Conservation (phyloP, 2,329 filamentous ascomycete species). For the Coniochaeta sp. region DNA sequence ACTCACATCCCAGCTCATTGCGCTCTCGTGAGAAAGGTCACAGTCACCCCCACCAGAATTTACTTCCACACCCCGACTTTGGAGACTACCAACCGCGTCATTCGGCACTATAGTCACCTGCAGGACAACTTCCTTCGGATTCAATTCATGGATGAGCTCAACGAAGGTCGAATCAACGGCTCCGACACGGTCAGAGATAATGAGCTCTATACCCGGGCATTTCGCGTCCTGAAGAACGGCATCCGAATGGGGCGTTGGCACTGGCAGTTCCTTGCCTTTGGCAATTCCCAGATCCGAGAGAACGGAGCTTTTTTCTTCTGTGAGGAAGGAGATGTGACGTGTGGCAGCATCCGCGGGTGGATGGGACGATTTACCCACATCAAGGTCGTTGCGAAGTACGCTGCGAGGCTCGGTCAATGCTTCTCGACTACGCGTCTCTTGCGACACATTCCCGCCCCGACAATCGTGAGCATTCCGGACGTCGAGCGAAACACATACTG, state of each 20-base stretch:
- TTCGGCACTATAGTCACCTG: slow-evolving; percentile 61
- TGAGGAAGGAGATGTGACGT: slow-evolving; percentile 51
- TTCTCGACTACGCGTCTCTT: slow-evolving; percentile 88
- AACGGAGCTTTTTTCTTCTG: slow-evolving; percentile 92
- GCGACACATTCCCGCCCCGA: slow-evolving; percentile 51
- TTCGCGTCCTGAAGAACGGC: slow-evolving; percentile 65
- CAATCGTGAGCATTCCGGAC: slow-evolving; percentile 58
- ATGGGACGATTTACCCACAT: slow-evolving; percentile 86
- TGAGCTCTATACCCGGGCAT: slow-evolving; percentile 67
- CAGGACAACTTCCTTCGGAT: slow-evolving; percentile 81
- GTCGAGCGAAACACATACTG: slow-evolving; percentile 60
- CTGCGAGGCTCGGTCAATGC: slow-evolving; percentile 84
- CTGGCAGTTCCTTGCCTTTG: slow-evolving; percentile 88
- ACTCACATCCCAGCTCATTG: slow-evolving; percentile 62
- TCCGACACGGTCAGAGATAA: slow-evolving; percentile 50
- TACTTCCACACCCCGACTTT: slow-evolving; percentile 70
- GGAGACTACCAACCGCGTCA: slow-evolving; percentile 82
- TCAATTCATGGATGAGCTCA: slow-evolving; percentile 78
- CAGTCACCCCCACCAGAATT: slow-evolving; percentile 78
- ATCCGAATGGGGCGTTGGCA: slow-evolving; percentile 74
- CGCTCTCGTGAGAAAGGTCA: slow-evolving; percentile 65
- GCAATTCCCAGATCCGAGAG: slow-evolving; percentile 91
- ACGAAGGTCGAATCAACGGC: slow-evolving; percentile 52
- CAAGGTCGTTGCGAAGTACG: slow-evolving; percentile 77
- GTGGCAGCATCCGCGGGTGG: slow-evolving; percentile 70